Conservation (phyloP, 495 filamentous ascomycete genomes). For the Lasiosphaeria hispida region DNA sequence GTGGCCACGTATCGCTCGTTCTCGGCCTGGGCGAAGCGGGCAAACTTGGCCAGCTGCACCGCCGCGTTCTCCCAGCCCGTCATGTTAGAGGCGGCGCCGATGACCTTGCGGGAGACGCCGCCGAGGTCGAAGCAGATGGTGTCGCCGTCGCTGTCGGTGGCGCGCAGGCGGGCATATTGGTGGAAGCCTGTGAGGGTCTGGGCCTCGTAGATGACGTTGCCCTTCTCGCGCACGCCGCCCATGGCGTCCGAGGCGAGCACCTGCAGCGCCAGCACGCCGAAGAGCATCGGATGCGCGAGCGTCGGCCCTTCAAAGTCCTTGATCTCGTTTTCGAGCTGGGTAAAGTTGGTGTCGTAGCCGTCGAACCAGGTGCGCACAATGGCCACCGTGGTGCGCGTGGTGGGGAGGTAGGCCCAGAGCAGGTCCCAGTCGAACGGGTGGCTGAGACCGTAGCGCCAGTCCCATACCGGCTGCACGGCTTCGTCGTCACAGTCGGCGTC, state of each 20-base stretch:
- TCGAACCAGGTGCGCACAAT: slow-evolving; percentile 8
- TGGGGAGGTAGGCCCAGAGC: slow-evolving; percentile 1
- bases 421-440: slow-evolving; percentile 10
- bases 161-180: not conserved
- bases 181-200: slow-evolving; percentile 5
- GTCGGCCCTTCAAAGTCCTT: not conserved
- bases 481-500: slow-evolving; percentile 2
- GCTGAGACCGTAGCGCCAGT: slow-evolving; percentile 2
- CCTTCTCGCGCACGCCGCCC: slow-evolving; percentile 1
- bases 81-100: slow-evolving; percentile 5
- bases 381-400: not conserved
- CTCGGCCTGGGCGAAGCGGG: not conserved
- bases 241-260: not conserved
- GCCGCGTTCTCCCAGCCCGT: slow-evolving; percentile 6
- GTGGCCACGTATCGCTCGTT: not conserved
- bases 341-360: slow-evolving; percentile 1
- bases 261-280: slow-evolving; percentile 2
- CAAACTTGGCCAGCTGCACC: not conserved
- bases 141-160: not conserved
- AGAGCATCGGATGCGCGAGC: not conserved
- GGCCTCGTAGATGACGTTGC: slow-evolving; percentile 2
- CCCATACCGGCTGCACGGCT: not conserved
- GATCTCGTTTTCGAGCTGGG: not conserved
- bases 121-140: not conserved
- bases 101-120: not conserved